These are phyloP conservation scores for Fusarium poae DNA, from an alignment of 2,329 filamentous ascomycete species.

Conservation along the genomic window DNA sequence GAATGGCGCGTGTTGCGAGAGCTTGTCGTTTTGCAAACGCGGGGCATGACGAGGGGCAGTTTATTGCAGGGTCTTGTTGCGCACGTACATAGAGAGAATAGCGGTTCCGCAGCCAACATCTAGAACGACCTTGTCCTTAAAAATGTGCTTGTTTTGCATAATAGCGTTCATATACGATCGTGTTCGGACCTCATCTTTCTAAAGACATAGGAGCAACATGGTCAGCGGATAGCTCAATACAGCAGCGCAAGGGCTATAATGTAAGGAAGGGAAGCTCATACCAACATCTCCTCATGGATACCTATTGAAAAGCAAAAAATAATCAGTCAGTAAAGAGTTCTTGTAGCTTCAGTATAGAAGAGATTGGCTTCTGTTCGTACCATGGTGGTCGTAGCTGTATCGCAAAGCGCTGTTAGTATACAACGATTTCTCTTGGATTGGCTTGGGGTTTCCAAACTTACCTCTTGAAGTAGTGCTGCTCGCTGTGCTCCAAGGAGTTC, in stretches of 20 bases:
- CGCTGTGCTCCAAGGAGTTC: constrained; percentile 86
- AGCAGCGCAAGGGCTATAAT: constrained; percentile 20
- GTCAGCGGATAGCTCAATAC: constrained; percentile 40
- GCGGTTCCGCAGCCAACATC: constrained; percentile 98
- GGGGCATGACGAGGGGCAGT: constrained; percentile 33
- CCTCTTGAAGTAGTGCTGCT: constrained; percentile 99
- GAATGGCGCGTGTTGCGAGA: constrained; percentile 7
- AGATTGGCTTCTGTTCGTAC: constrained; percentile 61
- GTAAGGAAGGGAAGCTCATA: constrained; percentile 63
- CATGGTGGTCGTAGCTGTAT: constrained; percentile 95
- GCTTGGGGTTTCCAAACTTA: constrained; percentile 55
- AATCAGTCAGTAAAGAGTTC: constrained; percentile 33
- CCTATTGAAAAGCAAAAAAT: constrained; percentile 66
- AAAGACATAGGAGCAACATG: constrained; percentile 32
- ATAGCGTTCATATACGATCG: constrained; percentile 97
- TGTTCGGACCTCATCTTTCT: constrained; percentile 99
- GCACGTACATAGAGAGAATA: constrained; percentile 94
- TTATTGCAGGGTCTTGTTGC: constrained; percentile 20
- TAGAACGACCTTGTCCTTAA: constrained; percentile 86
- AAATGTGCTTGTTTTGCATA: constrained; percentile 94
- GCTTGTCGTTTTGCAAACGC: constrained; percentile 24
- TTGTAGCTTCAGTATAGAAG: constrained; percentile 48
- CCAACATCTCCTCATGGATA: constrained; percentile 98
- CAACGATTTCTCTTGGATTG: constrained; percentile 9
- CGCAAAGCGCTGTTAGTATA: constrained; percentile 54